phyloP scores from a whole-genome alignment of 1,284 basidiomycete species.

The Ganoderma boninense region DNA sequence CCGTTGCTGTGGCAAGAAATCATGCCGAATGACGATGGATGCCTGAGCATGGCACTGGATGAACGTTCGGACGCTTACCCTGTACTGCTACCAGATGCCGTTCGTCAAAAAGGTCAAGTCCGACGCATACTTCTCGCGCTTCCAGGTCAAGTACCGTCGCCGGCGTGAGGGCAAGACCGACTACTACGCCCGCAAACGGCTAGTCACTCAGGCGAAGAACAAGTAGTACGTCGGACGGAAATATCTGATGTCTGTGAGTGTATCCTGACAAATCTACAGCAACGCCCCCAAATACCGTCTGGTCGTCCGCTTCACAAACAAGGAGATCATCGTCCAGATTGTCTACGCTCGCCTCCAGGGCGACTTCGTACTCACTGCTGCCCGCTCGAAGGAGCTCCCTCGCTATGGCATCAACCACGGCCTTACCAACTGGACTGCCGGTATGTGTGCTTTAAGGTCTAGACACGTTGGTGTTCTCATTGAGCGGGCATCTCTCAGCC shows the following conservation, averaged over 20 bases:
- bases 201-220: slow-evolving; percentile 99
- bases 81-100: slow-evolving; percentile 69
- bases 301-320: slow-evolving; percentile 98
- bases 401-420: slow-evolving; percentile 98
- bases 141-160: slow-evolving; percentile 97
- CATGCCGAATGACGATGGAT: slow-evolving; percentile 39
- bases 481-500: slow-evolving; percentile 53
- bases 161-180: slow-evolving; percentile 98
- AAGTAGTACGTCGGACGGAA: slow-evolving; percentile 79
- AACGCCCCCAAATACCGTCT: slow-evolving; percentile 99
- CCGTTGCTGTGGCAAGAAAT: background rate
- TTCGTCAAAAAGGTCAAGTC: slow-evolving; percentile 91
- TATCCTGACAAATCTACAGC: slow-evolving; percentile 42
- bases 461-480: slow-evolving; percentile 17
- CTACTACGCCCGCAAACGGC: slow-evolving; percentile 98
- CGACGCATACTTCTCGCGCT: slow-evolving; percentile 96
- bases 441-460: slow-evolving; percentile 47
- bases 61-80: slow-evolving; percentile 34
- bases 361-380: slow-evolving; percentile 91
- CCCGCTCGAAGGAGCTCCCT: slow-evolving; percentile 92
- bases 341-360: slow-evolving; percentile 98
- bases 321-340: slow-evolving; percentile 91
- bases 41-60: slow-evolving; percentile 44
- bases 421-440: slow-evolving; percentile 98
- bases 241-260: background rate